Base-by-base conservation (phyloP, 2,329 filamentous ascomycete genomes). In the Pseudogymnoascus sp. region DNA sequence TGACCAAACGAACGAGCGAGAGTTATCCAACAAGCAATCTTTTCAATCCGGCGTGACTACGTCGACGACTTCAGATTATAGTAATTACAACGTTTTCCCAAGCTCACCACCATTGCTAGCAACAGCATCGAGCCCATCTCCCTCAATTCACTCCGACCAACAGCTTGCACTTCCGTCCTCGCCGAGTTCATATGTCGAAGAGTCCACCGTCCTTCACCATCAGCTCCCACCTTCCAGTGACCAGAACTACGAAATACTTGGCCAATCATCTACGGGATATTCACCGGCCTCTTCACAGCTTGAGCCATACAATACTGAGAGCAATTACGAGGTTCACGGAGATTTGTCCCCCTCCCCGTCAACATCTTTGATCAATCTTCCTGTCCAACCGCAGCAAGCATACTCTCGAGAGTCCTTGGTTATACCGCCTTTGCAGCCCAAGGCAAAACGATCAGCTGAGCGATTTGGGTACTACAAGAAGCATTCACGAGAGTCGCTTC, bases 361-460 rank as follows among this genome's bases (percentile, higher is more conserved):
- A 75, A 73, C 21, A 69, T 72, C 25, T 65, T 62, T 53, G 42
- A 18, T 59, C 70, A 5, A 73, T 68, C 21, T 61, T 23, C 47
- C 59, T 31, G 50, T 25, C 33, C 62, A 60, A 25, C 37, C 33
- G 37, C 53, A 25, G 47, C 53, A 33, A 40, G 77, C 79, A 63
- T 86, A 82, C 69, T 87, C 85, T 0, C 83, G 83, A 66, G 84
- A 87, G 69, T 87, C 84, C 66, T 75, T 87, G 31, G 69, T 83
- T 11, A 82, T 87, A 12, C 76, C 82, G 7, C 84, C 84, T 0
- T 73, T 87, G 16, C 76, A 78, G 53, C 78, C 82, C 7, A 73
- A 73, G 62, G 78, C 76, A 68, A 77, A 77, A 66, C 75, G 73
- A 23, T 81, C 81, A 1, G 76, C 75, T 53, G 82, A 85, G 56